Evolutionary conservation across 352 stramenopile species (phyloP).

Genomic region (Pythium rhizo-oryzae): DNA sequence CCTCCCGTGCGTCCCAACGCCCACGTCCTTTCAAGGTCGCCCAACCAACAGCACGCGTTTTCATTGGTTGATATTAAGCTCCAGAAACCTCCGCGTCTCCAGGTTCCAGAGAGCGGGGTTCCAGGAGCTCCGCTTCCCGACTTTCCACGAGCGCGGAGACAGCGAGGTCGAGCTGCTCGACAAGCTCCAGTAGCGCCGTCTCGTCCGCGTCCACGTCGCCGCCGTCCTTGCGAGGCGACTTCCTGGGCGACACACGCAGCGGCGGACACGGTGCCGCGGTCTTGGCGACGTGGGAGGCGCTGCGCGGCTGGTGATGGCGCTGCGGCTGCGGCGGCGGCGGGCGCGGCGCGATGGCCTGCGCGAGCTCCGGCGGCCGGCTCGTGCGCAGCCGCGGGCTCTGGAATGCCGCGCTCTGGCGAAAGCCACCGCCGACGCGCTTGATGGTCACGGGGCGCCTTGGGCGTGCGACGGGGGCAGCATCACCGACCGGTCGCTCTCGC

Average conservation of each 20-base stretch:
- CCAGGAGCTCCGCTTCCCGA: neutral
- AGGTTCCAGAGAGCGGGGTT: conserved; percentile 8
- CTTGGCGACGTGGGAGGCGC: conserved; percentile 11
- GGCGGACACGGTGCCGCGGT: too few relatives aligned
- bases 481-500: too few relatives aligned
- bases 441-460: conserved; percentile 16
- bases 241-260: too few relatives aligned
- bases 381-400: conserved; percentile 10
- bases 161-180: conserved; percentile 16
- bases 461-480: neutral
- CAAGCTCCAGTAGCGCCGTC: conserved; percentile 25
- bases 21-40: conserved; percentile 21
- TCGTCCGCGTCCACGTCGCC: conserved; percentile 17
- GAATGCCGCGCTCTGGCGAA: conserved; percentile 37
- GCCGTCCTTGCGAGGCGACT: too few relatives aligned
- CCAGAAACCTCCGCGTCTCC: conserved; percentile 2
- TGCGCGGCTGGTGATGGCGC: conserved; percentile 10
- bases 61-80: conserved; percentile 12
- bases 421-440: conserved; percentile 57
- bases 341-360: conserved; percentile 1
- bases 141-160: neutral
- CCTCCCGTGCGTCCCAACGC: neutral
- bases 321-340: conserved; percentile 13
- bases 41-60: neutral
- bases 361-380: neutral